Evolutionary conservation across 116 monocot species (phyloP), one percentile per base, ranked within the genome.

Genomic region (Dioscorea cayenensis): DNA sequence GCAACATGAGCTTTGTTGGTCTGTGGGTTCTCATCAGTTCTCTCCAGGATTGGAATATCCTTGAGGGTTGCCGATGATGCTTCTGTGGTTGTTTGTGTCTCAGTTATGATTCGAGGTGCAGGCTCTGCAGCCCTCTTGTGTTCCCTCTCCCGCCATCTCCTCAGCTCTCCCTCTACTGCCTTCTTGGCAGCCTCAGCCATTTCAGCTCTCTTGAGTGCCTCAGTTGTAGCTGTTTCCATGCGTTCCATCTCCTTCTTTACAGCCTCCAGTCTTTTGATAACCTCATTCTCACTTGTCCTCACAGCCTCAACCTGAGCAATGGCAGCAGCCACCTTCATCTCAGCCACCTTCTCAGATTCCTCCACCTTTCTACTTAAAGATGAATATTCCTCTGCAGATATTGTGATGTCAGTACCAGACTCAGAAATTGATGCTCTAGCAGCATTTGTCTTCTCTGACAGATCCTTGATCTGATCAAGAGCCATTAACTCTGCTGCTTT

Each of bases 121-220:
- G 81, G 71, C 71, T 83, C 83, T 13, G 81, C 72, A 68, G 72
- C 82, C 25, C 16, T 77, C 64, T 85, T 91, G 68, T 87, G 75
- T 66, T 86, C 86, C 76, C 69, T 79, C 48, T 82, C 86, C 0
- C 82, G 75, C 86, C 76, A 82, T 48, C 79, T 86, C 73, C 66
- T 79, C 43, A 86, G 36, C 22, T 86, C 86, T 28, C 79, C 79
- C 67, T 86, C 82, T 2, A 86, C 82, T 12, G 86, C 86, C 48
- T 74, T 79, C 73, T 82, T 86, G 29, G 86, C 82, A 27, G 86
- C 82, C 82, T 82, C 82, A 27, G 86, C 82, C 82, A 86, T 79
- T 28, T 82, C 74, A 38, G 86, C 86, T 67, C 79, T 68, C 71
- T 79, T 82, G 29, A 82, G 72, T 32, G 86, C 82, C 7, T 82